A percentile compares a stretch with the other conserved stretches of the same genome.
These are phyloP conservation scores for Trichophyton rubrum DNA, from an alignment of 2,329 filamentous ascomycete genomes.

Conservation along the genomic window DNA sequence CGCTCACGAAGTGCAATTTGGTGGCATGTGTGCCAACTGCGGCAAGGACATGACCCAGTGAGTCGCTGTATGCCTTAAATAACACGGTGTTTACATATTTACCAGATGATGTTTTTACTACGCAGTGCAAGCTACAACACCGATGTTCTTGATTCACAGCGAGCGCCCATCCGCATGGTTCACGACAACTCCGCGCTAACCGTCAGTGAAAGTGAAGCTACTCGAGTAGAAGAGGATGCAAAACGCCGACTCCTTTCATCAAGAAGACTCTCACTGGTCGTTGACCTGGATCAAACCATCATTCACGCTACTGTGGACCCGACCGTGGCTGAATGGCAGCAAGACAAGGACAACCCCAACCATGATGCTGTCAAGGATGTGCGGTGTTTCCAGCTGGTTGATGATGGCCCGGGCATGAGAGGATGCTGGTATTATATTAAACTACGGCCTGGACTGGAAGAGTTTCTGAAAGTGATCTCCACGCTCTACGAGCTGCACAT, in stretches of 20 bases:
- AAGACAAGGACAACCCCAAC: constrained; percentile 77
- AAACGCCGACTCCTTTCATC: constrained; percentile 70
- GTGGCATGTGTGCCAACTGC: constrained; percentile 80
- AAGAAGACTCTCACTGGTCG: constrained; percentile 80
- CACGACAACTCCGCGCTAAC: constrained; percentile 82
- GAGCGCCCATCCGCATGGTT: constrained; percentile 87
- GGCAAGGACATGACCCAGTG: constrained; percentile 90
- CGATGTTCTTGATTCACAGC: constrained; percentile 63
- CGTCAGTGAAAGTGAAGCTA: constrained; percentile 71
- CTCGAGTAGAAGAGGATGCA: constrained; percentile 68
- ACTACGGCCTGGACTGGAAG: constrained; percentile 70
- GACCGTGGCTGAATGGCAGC: constrained; percentile 90
- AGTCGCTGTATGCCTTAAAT: constrained; percentile 16
- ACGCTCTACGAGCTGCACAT: constrained; percentile 88
- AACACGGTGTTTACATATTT: not conserved
- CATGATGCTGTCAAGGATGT: constrained; percentile 84
- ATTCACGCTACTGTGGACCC: constrained; percentile 97
- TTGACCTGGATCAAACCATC: constrained; percentile 95
- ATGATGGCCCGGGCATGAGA: constrained; percentile 63
- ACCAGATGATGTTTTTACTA: not conserved
- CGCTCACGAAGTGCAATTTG: constrained; percentile 79
- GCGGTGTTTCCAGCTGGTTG: constrained; percentile 71
- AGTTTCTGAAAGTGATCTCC: constrained; percentile 67
- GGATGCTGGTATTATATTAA: constrained; percentile 99
- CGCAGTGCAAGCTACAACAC: constrained; percentile 61